Conservation (phyloP, 176 grass and related monocot genomes). For the Rhynchospora breviuscula region DNA sequence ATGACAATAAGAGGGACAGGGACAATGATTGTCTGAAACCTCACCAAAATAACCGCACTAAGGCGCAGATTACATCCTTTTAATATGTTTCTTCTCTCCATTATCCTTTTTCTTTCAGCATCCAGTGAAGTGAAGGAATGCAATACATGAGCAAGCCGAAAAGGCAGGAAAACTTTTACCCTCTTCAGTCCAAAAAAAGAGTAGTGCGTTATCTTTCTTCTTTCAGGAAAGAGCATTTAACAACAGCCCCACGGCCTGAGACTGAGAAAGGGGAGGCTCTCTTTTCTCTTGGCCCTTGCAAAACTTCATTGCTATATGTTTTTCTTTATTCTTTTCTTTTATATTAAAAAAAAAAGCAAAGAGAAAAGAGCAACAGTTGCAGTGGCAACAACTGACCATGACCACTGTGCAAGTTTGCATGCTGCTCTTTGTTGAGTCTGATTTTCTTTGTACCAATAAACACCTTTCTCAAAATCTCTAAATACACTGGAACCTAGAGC, state of each 20-base stretch:
- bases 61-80: not conserved
- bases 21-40: not conserved
- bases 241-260: not conserved
- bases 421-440: not conserved
- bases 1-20: not conserved
- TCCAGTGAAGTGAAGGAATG: not conserved
- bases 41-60: not conserved
- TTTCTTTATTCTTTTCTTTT: too few species aligned
- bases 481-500: too few species aligned
- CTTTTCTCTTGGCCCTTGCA: not conserved
- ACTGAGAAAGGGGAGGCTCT: not conserved
- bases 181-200: not conserved
- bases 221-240: not conserved
- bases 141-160: not conserved
- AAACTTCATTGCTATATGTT: too few species aligned
- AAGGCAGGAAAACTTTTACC: not conserved
- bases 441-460: not conserved
- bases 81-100: not conserved
- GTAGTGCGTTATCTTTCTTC: not conserved
- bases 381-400: not conserved
- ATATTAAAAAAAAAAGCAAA: too few species aligned
- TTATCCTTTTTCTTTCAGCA: not conserved
- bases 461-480: too few species aligned
- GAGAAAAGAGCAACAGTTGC: not conserved
- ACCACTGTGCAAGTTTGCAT: not conserved